Conservation (phyloP, 305 asterid species). For the Rubia peregrina region DNA sequence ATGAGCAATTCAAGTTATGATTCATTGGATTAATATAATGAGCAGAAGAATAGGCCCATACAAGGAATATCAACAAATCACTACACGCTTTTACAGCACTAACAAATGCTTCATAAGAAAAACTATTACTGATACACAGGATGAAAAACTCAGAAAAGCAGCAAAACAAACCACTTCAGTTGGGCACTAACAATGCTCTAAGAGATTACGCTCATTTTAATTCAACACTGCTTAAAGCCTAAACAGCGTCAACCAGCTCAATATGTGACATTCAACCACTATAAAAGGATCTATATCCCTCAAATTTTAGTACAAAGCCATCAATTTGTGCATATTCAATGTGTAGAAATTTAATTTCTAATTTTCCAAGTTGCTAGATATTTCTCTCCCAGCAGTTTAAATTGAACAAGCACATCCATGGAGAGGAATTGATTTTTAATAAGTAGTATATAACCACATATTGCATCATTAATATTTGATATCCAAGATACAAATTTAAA, state of each 20-base stretch:
- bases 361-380: background rate
- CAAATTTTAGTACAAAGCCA: background rate
- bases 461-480: background rate
- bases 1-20: background rate
- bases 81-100: background rate
- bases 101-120: background rate
- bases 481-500: background rate
- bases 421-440: background rate
- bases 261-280: background rate
- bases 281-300: background rate
- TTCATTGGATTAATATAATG: background rate
- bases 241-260: no score
- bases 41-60: background rate
- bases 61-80: background rate
- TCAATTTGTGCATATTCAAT: background rate
- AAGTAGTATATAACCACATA: background rate
- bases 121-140: background rate
- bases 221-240: no score
- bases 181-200: background rate
- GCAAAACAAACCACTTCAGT: background rate
- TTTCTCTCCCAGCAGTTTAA: background rate
- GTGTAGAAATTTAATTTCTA: background rate
- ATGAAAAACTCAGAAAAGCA: background rate
- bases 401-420: background rate
- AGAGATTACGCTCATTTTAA: background rate